Conservation (phyloP, 495 filamentous ascomycete species). For the Hypoxylon perforatum region DNA sequence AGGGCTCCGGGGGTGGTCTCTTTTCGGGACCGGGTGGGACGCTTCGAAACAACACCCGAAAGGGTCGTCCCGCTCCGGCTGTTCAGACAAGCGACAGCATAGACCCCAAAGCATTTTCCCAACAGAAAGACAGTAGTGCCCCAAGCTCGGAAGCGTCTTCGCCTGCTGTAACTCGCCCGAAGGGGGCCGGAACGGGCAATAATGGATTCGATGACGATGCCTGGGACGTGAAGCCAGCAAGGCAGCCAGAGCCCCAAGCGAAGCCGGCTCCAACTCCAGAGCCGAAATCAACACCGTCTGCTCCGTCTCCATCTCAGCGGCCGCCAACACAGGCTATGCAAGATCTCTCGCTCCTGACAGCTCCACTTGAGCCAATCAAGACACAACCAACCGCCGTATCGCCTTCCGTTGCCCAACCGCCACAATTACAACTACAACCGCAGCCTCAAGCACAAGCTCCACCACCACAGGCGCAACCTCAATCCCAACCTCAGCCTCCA, state of each 20-base stretch:
- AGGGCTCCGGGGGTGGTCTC: conserved; percentile 67
- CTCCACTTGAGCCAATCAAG: conserved; percentile 80
- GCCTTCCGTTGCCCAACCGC: conserved; percentile 54
- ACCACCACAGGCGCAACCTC: conserved; percentile 62
- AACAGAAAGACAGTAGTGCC: conserved; percentile 56
- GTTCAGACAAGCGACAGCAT: conserved; percentile 87
- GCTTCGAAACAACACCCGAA: conserved; percentile 93
- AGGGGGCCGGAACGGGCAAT: conserved; percentile 61
- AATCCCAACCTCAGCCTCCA: conserved; percentile 41
- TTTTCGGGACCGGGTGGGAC: conserved; percentile 92
- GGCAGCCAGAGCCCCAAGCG: conserved; percentile 58
- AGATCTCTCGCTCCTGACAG: conserved; percentile 79
- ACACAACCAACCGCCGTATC: conserved; percentile 62
- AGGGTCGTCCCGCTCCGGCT: conserved; percentile 85
- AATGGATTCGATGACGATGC: conserved; percentile 95
- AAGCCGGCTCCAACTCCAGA: conserved; percentile 42
- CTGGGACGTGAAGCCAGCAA: conserved; percentile 96
- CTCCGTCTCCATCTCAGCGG: conserved; percentile 57
- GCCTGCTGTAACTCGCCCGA: conserved; percentile 48
- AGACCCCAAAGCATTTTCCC: conserved; percentile 85
- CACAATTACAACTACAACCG: conserved; percentile 55
- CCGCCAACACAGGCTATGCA: conserved; percentile 77
- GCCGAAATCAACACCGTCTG: conserved; percentile 46
- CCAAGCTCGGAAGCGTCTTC: conserved; percentile 63
- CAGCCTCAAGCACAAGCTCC: conserved; percentile 54